Conservation (phyloP, 163 green algal genomes). For the Chloromonas sp. region DNA sequence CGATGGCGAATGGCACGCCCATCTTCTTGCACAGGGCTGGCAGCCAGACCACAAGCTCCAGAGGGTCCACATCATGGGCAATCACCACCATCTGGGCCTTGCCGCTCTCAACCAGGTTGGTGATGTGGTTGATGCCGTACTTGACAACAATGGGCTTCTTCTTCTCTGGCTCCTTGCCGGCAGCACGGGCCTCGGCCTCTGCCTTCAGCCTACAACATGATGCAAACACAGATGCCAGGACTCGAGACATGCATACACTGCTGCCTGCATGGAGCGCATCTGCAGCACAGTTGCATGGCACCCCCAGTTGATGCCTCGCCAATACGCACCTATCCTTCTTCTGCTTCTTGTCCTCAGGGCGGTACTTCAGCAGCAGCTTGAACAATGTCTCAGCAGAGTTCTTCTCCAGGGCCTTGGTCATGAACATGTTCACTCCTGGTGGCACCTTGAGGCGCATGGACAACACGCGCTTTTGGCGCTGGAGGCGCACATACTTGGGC, state of each 20-base stretch:
- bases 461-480: conserved; percentile 90
- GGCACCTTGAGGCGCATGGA: conserved; percentile 91
- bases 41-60: conserved; percentile 99
- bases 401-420: conserved; percentile 89
- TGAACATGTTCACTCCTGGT: conserved; percentile 90
- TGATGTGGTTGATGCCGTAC: conserved; percentile 99
- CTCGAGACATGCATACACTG: no score
- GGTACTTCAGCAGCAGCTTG: conserved; percentile 99
- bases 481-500: conserved; percentile 97
- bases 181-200: conserved; percentile 66
- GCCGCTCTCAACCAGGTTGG: conserved; percentile 87
- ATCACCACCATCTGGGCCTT: conserved; percentile 97
- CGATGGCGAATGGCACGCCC: conserved; percentile 97
- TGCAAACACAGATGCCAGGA: background rate
- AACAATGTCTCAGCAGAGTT: conserved; percentile 90
- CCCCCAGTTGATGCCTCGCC: no score
- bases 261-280: no score
- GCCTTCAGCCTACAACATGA: conserved; percentile 56
- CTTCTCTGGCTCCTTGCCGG: conserved; percentile 77
- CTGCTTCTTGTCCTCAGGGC: conserved; percentile 93
- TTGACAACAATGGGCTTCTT: conserved; percentile 99
- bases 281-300: no score
- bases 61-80: conserved; percentile 96
- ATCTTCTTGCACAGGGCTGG: conserved; percentile 98
- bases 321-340: conserved; percentile 67